Base-by-base conservation (phyloP, 495 filamentous ascomycete species). In the Xylaria bambusicola region DNA sequence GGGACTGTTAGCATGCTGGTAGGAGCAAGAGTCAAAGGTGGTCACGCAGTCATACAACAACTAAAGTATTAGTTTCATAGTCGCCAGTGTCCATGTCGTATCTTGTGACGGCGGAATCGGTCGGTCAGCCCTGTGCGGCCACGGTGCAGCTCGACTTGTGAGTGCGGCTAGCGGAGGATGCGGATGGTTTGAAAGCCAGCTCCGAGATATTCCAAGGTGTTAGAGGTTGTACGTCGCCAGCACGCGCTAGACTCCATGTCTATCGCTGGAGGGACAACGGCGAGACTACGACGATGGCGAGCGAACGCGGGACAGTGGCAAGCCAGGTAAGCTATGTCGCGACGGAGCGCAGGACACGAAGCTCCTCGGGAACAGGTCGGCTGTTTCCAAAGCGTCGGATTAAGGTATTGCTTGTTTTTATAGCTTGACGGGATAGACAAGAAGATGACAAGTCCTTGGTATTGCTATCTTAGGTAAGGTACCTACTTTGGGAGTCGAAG, bases 51-150 rank as follows among this genome's bases (percentile, higher is more conserved):
- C 75, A 60, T 58, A 81, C 78, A 69, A 80, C 78, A 66, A 80
- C 63, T 57, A 81, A 62, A 38, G 75, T 74, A 70, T 81, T 81
- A 64, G 78, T 81, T 54, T 79, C 78, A 71, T 80, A 81, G 68
- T 80, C 77, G 44, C 77, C 77, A 68, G 75, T 73, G 68, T 81
- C 78, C 78, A 81, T 81, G 66, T 77, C 78, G 75, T 70, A 74
- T 57, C 57, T 53, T 29, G 56, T 51, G 47, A 31, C 45, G 20
- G 41, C 35, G 48, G 29, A 35, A 31, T 44, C 4, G 40, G 41
- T 35, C 21, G 40, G 36, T 47, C 48, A 29, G 31, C 48, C 49
- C 13, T 47, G 21, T 52, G 49, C 41, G 31, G 24, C 41, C 35
- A 42, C 33, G 44, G 38, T 50, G 56, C 54, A 57, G 46, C 58